Base-by-base conservation (phyloP, 371 early-diverging fungal genomes). In the Lichtheimia hyalospora region DNA sequence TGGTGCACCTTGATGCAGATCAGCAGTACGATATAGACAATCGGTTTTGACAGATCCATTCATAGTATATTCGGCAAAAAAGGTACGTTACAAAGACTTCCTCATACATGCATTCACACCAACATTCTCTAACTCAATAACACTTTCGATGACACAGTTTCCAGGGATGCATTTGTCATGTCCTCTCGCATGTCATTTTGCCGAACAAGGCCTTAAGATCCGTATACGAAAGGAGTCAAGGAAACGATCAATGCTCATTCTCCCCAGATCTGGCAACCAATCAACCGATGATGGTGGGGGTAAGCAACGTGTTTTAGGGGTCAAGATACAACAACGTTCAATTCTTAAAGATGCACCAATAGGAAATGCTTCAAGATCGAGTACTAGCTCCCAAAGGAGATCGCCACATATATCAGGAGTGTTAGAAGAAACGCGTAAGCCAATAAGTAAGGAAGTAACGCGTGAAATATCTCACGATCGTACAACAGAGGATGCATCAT, bases 201-300 rank as follows among this genome's bases (percentile, higher is more conserved):
- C 86, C 0, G 76, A 74, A 48, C 92, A 91, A 61, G 89, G 89
- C 0, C 64, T 90, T 16, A 85, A 83, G 57, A 89, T 91, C 23
- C 72, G 89, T 15, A 85, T 90, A 42, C 74, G 89, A 43, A 90
- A 86, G 61, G 89, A 70, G 46, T 66, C 75, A 49, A 51, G 54
- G 55, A 58, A 54, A 66, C 58, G 64, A 41, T 16, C 34, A 2
- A 24, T 34, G 23, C 41, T 50, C 24, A 55, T 18, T 12, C 46
- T 21, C 39, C 20, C 53, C 12, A 53, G 25, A 16, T 25, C 20
- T n/a, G 53, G 27, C 53, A 39, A 34, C 34, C 34, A 25, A 13
- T 18, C 34, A n/a, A 18, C 39, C n/a, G 39, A 53, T 25, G 53
- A 41, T 3, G 6, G 34, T 34, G 10, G 34, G 34, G 34, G 34